Conservation (phyloP, 352 stramenopile species). For the Pseudoperonospora humuli region DNA sequence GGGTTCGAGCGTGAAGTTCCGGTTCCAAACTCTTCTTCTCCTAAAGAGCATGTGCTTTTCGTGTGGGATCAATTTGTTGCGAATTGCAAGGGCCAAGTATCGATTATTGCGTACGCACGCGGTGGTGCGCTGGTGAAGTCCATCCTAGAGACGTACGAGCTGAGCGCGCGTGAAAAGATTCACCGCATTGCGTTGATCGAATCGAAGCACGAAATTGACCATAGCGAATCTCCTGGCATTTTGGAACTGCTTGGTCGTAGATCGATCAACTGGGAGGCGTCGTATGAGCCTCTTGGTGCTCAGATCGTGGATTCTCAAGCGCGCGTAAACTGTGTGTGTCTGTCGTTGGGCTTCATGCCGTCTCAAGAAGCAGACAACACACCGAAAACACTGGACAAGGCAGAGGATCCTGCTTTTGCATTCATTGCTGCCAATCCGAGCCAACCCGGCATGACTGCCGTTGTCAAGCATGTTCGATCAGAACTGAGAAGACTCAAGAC, state of each 20-base stretch:
- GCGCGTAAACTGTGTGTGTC: constrained; percentile 78
- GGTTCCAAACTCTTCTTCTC: constrained; percentile 75
- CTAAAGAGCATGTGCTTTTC: constrained; percentile 81
- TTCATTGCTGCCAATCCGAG: constrained; percentile 75
- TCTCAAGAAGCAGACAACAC: constrained; percentile 57
- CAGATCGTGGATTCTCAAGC: constrained; percentile 84
- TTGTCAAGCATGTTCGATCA: constrained; percentile 69
- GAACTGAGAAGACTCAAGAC: constrained; percentile 52
- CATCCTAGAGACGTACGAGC: constrained; percentile 73
- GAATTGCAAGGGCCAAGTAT: constrained; percentile 81
- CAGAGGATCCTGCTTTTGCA: constrained; percentile 72
- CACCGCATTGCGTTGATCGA: constrained; percentile 80
- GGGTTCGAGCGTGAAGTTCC: constrained; percentile 81
- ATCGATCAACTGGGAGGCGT: constrained; percentile 85
- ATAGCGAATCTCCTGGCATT: constrained; percentile 65
- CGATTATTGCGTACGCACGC: constrained; percentile 74
- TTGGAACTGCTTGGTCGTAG: constrained; percentile 75
- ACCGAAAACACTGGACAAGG: constrained; percentile 67
- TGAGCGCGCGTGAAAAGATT: constrained; percentile 67
- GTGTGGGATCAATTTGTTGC: constrained; percentile 81
- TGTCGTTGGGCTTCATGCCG: constrained; percentile 79
- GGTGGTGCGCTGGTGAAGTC: constrained; percentile 79
- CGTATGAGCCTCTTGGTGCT: constrained; percentile 69
- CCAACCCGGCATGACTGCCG: constrained; percentile 76
- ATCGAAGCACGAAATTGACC: constrained; percentile 84